Conservation (phyloP, 129 eudicot genomes). For the Oenanthe sinensis region DNA sequence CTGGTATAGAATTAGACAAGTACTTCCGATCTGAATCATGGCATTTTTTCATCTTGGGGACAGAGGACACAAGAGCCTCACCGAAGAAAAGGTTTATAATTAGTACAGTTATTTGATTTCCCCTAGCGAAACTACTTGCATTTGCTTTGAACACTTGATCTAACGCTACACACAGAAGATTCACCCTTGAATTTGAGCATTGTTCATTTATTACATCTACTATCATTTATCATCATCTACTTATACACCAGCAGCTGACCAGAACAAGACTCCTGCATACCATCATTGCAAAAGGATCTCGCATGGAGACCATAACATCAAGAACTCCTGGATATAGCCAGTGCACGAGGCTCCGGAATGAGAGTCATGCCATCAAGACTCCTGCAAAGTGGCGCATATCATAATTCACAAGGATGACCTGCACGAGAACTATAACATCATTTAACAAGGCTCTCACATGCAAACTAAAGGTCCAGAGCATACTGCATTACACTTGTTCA, state of each 20-base stretch:
- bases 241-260: neutral
- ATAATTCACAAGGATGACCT: neutral
- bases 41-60: neutral
- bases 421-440: neutral
- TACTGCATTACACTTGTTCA: neutral
- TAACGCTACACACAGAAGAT: neutral
- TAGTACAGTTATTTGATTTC: neutral
- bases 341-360: no score
- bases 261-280: neutral
- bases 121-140: neutral
- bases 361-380: neutral
- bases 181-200: no score
- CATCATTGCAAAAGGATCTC: no score
- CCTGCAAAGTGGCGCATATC: neutral
- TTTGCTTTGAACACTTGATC: neutral
- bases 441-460: neutral
- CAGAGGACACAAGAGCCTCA: neutral
- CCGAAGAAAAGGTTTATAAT: neutral
- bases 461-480: neutral
- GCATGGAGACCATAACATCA: no score
- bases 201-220: neutral
- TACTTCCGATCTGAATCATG: conserved; percentile 5
- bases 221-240: neutral
- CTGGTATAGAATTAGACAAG: conserved; percentile 10
- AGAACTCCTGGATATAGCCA: no score